Conservation (phyloP, 306 rosid species). For the Vachellia pachyceras region DNA sequence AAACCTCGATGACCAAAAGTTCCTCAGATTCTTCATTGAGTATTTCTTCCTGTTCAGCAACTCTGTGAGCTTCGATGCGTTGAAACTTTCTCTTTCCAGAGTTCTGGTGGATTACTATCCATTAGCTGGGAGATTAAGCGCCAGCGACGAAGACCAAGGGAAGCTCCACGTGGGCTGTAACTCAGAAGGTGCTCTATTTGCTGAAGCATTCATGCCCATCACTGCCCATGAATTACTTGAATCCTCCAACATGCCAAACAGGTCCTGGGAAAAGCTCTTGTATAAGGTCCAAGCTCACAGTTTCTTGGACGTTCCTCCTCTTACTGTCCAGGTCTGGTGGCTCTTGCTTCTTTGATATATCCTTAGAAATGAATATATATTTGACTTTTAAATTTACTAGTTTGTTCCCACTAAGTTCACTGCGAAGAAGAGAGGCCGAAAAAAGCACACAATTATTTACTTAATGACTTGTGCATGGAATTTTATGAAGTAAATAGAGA, state of each 20-base stretch:
- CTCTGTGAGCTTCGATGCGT: slow-evolving; percentile 48
- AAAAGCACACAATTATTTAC: neutral
- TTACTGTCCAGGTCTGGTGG: slow-evolving; percentile 75
- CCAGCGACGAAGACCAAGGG: slow-evolving; percentile 45
- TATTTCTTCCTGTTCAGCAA: slow-evolving; percentile 67
- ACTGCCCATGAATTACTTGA: slow-evolving; percentile 60
- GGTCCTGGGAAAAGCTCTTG: slow-evolving; percentile 76
- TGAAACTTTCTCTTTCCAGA: slow-evolving; percentile 65
- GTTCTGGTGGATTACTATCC: slow-evolving; percentile 85
- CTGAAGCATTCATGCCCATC: slow-evolving; percentile 76
- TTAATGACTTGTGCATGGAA: neutral
- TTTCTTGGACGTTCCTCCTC: slow-evolving; percentile 88
- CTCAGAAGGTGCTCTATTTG: slow-evolving; percentile 80
- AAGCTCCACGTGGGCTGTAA: slow-evolving; percentile 86
- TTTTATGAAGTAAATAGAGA: neutral
- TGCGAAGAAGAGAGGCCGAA: too few relatives aligned
- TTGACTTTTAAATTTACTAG: too few relatives aligned
- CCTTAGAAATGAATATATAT: neutral
- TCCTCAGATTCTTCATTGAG: slow-evolving; percentile 79
- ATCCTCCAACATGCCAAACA: slow-evolving; percentile 58
- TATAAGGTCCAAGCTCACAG: slow-evolving; percentile 61
- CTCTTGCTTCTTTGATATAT: neutral
- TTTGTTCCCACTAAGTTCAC: too few relatives aligned
- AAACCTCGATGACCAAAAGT: slow-evolving; percentile 82
- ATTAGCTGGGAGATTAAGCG: slow-evolving; percentile 73